Percentiles rank a stretch among this genome's conserved stretches.
Conservation (phyloP, 129 eudicot species). For the Pulicaria dysenterica region DNA sequence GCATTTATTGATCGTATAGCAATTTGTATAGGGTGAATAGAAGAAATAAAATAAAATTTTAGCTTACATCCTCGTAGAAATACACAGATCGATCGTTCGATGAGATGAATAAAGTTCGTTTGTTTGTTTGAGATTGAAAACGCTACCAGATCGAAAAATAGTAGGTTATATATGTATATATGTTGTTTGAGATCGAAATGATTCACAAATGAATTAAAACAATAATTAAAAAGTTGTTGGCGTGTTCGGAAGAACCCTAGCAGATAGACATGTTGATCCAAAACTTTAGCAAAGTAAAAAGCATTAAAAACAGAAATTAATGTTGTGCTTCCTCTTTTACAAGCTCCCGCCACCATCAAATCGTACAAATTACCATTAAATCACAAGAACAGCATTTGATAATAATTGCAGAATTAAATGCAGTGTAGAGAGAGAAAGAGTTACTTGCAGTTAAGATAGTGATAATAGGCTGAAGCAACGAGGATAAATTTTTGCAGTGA, state of each 20-base stretch:
- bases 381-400: constrained; percentile 9
- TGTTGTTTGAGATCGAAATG: no score
- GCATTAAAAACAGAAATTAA: constrained; percentile 26
- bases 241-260: not conserved
- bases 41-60: not conserved
- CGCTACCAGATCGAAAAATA: not conserved
- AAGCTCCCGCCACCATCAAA: constrained; percentile 38
- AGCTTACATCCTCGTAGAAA: not conserved
- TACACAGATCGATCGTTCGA: no score
- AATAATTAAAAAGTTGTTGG: constrained; percentile 5
- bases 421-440: constrained; percentile 10
- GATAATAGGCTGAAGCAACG: constrained; percentile 18
- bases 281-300: constrained; percentile 13
- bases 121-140: not conserved
- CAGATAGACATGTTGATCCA: constrained; percentile 25
- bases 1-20: constrained; percentile 32
- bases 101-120: no score
- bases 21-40: not conserved
- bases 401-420: constrained; percentile 30
- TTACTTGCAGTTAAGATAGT: constrained; percentile 32
- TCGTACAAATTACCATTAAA: constrained; percentile 18
- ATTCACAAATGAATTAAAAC: not conserved
- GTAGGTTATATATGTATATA: no score
- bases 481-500: constrained; percentile 31
- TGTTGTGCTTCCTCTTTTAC: constrained; percentile 36